Base-by-base conservation (phyloP, 2,329 filamentous ascomycete species). In the Dactylonectria estremocensis region DNA sequence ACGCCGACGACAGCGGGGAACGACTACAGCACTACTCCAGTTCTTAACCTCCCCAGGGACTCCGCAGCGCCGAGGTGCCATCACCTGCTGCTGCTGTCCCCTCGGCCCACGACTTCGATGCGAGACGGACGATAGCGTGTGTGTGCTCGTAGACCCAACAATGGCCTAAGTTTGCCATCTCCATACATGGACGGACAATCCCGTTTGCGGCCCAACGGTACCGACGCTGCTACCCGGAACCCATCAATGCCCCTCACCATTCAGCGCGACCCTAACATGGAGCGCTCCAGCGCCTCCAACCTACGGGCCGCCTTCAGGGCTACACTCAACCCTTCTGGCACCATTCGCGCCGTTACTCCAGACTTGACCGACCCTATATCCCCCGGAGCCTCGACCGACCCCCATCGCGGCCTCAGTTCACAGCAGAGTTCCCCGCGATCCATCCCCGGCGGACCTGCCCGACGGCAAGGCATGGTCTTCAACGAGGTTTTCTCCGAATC, bases 301-400 rank as follows among this genome's bases (percentile, higher is more conserved):
- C 69, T 82, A 50, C 75, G 80, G 58, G 78, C 81, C 50, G 74
- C 78, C 61, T 80, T 79, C 69, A 75, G 79, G 61, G 69, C 76
- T 63, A 77, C 74, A 53, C 64, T 77, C 57, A 69, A 73, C 59
- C 68, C 76, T 60, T 80, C 83, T 71, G 76, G 79, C 70, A 88
- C 87, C 52, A 88, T 91, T 75, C 89, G 91, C 69, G 83, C 90
- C 64, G 90, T 93, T 70, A 93, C 91, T 69, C 91, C 91, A 71
- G 92, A 94, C 49, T 81, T 80, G 48, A 70, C 77, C 68, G 85
- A 86, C 49, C 66, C 73, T 68, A 69, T 70, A 40, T 72, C 67
- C 50, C 59, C 74, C 55, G 75, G 70, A 61, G 67, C 76, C 35
- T 64, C 72, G 37, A 57, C 61, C 35, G 75, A 78, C 24, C 67